Evolutionary conservation across 768 basidiomycete species (phyloP).

Genomic region (Imleria badia): DNA sequence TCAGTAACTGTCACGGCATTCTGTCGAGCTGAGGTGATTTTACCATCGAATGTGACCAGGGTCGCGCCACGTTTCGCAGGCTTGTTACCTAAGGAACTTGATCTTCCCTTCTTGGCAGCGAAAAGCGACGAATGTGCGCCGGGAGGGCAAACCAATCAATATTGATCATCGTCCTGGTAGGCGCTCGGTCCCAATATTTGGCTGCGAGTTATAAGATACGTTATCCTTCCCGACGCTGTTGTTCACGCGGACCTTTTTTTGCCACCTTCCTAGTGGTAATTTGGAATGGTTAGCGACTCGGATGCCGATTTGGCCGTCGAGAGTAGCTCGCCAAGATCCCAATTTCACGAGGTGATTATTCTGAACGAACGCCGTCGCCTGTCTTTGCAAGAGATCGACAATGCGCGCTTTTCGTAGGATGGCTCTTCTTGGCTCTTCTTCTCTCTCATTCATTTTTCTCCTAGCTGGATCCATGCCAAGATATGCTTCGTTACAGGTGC

Average conservation of each 20-base stretch:
- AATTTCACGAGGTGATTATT: constrained; percentile 9
- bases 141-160: constrained; percentile 11
- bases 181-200: constrained; percentile 7
- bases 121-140: constrained; percentile 25
- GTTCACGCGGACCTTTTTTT: background rate
- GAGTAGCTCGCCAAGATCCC: background rate
- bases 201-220: constrained; percentile 14
- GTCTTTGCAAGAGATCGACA: constrained; percentile 81
- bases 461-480: constrained; percentile 81
- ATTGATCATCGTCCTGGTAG: background rate
- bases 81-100: no score
- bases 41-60: no score
- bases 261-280: background rate
- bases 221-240: background rate
- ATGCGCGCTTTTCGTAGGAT: constrained; percentile 77
- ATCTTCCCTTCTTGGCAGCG: constrained; percentile 5
- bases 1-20: background rate
- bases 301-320: background rate
- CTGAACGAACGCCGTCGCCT: constrained; percentile 72
- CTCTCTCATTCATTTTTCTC: background rate
- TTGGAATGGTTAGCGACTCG: constrained; percentile 11
- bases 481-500: constrained; percentile 67
- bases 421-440: background rate
- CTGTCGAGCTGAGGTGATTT: constrained; percentile 2
- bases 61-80: background rate